Conservation (phyloP, 2,329 filamentous ascomycete species). For the Ophiostoma triangulosporum region DNA sequence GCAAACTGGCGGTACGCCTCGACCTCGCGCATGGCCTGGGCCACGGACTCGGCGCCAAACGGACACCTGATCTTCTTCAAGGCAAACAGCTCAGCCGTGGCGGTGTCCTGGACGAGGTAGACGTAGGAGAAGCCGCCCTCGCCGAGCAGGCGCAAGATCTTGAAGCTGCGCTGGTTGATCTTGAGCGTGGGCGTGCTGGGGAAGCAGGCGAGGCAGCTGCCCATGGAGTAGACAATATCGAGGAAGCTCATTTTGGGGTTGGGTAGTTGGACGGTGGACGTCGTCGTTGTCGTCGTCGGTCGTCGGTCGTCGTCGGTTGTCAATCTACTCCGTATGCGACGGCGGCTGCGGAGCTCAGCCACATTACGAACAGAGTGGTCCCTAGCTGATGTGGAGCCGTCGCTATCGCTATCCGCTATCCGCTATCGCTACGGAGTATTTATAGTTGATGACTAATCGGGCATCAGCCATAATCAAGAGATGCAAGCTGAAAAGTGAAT, state of each 20-base stretch:
- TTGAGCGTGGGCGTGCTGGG: constrained; percentile 86
- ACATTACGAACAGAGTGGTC: background rate
- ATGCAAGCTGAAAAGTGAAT: too few species aligned
- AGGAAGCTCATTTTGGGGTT: constrained; percentile 32
- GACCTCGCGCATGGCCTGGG: constrained; percentile 90
- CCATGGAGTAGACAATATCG: constrained; percentile 81
- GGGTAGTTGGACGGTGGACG: background rate
- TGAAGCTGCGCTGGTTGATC: constrained; percentile 90
- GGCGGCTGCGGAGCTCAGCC: background rate
- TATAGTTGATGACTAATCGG: too few species aligned
- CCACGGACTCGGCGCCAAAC: constrained; percentile 91
- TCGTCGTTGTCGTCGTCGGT: background rate
- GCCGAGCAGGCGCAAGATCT: constrained; percentile 83
- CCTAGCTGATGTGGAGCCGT: background rate
- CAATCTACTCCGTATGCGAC: too few species aligned
- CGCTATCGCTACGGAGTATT: too few species aligned
- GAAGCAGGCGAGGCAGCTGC: constrained; percentile 93
- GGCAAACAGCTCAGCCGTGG: constrained; percentile 71
- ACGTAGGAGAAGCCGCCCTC: constrained; percentile 99
- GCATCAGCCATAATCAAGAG: too few species aligned
- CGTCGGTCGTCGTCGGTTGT: too few species aligned
- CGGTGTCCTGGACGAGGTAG: constrained; percentile 90
- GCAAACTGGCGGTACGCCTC: constrained; percentile 90
- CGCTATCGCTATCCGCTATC: too few species aligned
- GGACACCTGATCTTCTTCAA: constrained; percentile 98